Evolutionary conservation across 78 protist genomes (phyloP), one percentile per base, ranked within the genome.

Genomic region (Isochrysis galbana): DNA sequence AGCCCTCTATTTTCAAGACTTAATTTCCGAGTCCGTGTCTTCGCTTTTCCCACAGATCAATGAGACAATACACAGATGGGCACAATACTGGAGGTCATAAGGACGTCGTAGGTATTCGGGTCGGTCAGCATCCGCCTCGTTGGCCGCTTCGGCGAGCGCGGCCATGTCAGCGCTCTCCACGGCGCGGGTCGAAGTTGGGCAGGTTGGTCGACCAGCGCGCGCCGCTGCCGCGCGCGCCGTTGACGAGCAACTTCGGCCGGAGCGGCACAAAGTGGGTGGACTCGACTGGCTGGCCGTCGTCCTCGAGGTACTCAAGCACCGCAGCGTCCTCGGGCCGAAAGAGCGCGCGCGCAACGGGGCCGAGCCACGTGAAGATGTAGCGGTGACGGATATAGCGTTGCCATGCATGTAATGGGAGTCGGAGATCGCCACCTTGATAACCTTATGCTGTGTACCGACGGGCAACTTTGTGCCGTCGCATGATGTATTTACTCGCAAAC

Each of bases 141-240:
- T n/a, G n/a, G n/a, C n/a, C n/a, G n/a, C n/a, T n/a, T n/a, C n/a
- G n/a, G n/a, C n/a, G n/a, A n/a, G n/a, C n/a, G n/a, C n/a, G n/a
- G n/a, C n/a, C n/a, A n/a, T n/a, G n/a, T n/a, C n/a, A n/a, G n/a
- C n/a, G n/a, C n/a, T n/a, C n/a, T n/a, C n/a, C n/a, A n/a, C n/a
- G n/a, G n/a, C n/a, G n/a, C 26, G 70, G 70, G 70, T 55, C 36
- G 70, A 10, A 55, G 70, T 29, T 26, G 26, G 70, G 70, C 10
- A 55, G 36, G 70, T 55, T 29, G 10, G 70, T 55, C 70, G 26
- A 26, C 70, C 70, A 55, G n/a, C 99, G 99, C 17, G 99, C 97
- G 41, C 99, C 99, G 70, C 98, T 98, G 47, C 99, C 99, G 29
- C 38, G 93, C 10, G 95, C 45, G 25, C 99, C 99, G 92, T 99